Evolutionary conservation across 257 asterid species (phyloP).

Genomic region (Striga asiatica): DNA sequence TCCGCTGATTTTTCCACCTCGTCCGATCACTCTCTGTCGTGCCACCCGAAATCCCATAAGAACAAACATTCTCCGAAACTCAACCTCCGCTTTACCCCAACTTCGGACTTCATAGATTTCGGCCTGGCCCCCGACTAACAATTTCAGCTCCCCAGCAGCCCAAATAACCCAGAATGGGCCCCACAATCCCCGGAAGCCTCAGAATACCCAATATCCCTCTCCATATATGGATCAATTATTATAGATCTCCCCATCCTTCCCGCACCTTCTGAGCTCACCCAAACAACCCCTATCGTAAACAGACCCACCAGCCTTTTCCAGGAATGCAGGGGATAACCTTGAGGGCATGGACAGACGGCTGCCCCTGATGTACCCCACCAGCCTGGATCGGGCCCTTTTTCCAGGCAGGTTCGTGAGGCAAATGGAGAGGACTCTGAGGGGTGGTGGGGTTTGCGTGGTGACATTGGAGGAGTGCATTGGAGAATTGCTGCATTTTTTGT

Average conservation of each 20-base stretch:
- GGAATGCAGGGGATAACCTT: too few species aligned
- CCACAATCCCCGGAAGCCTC: too few species aligned
- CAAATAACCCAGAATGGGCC: constrained; percentile 19
- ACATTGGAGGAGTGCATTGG: constrained; percentile 73
- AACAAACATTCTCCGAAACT: too few species aligned
- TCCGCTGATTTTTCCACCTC: constrained; percentile 21
- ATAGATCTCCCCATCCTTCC: too few species aligned
- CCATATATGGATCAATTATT: too few species aligned
- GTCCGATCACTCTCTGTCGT: constrained; percentile 9
- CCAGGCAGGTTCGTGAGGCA: constrained; percentile 59
- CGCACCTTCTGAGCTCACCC: too few species aligned
- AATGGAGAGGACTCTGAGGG: constrained; percentile 73
- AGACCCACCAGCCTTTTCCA: constrained; percentile 60
- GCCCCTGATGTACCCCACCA: constrained; percentile 47
- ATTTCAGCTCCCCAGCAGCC: constrained; percentile 36
- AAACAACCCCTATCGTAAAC: too few species aligned
- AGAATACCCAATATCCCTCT: too few species aligned
- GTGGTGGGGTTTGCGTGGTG: constrained; percentile 74
- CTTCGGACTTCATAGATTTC: constrained; percentile 12
- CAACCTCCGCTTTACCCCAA: constrained; percentile 26
- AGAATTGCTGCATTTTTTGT: too few species aligned
- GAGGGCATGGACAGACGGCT: constrained; percentile 63
- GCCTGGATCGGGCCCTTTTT: constrained; percentile 65
- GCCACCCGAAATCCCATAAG: constrained; percentile 26
- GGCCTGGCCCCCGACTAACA: constrained; percentile 16